These are phyloP conservation scores for Paraphoma sp. DNA, from an alignment of 2,329 filamentous ascomycete genomes.

Conservation along the genomic window DNA sequence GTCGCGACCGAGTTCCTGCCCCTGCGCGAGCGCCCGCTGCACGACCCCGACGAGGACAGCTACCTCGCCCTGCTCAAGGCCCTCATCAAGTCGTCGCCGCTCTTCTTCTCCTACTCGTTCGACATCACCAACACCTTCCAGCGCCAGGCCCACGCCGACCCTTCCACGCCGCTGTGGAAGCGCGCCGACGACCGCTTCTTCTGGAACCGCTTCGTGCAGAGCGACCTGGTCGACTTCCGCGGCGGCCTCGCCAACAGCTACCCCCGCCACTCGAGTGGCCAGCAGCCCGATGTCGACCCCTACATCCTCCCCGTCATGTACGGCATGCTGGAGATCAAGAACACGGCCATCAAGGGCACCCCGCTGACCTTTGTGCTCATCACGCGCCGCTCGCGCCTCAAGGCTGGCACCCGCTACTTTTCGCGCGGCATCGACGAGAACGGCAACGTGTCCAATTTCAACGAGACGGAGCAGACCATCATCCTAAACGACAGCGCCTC, in stretches of 20 bases:
- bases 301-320: conserved; percentile 96
- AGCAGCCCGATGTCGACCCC: conserved; percentile 81
- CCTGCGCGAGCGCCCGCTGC: conserved; percentile 87
- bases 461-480: conserved; percentile 94
- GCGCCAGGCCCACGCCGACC: conserved; percentile 80
- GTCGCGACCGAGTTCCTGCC: conserved; percentile 90
- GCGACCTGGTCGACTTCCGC: conserved; percentile 90
- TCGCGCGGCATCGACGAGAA: conserved; percentile 92
- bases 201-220: conserved; percentile 94
- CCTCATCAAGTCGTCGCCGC: conserved; percentile 81
- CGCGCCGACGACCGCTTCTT: conserved; percentile 97
- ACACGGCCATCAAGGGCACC: conserved; percentile 83
- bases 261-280: conserved; percentile 67
- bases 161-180: conserved; percentile 81
- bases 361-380: conserved; percentile 86
- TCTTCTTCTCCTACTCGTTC: conserved; percentile 98
- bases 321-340: conserved; percentile 91
- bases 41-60: conserved; percentile 91
- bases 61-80: conserved; percentile 84
- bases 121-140: conserved; percentile 98
- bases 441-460: conserved; percentile 97
- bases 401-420: conserved; percentile 92
- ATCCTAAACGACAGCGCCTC: conserved; percentile 82
- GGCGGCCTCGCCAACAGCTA: conserved; percentile 59
- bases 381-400: conserved; percentile 84